Percentiles rank a stretch among this genome's conserved stretches.
Conservation (phyloP, 345 rosid genomes). For the Angophora floribunda region DNA sequence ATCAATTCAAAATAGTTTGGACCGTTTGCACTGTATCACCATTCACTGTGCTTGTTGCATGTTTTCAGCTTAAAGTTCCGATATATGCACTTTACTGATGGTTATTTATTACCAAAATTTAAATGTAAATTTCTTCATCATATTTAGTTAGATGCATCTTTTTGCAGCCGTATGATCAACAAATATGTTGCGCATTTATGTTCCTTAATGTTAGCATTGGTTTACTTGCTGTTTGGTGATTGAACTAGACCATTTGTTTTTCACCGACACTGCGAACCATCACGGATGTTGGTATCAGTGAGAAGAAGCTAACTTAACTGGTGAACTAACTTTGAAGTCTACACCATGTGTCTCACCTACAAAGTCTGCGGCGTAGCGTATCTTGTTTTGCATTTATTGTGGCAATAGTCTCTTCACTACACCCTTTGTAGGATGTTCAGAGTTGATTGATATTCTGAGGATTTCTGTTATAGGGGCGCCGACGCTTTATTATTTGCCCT, state of each 20-base stretch:
- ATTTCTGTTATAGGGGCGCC: background rate
- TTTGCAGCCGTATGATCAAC: background rate
- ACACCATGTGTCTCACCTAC: background rate
- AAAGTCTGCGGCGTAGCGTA: background rate
- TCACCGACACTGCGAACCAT: background rate
- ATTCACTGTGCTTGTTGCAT: background rate
- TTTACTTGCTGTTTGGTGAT: background rate
- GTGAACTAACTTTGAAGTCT: background rate
- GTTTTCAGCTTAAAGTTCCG: background rate
- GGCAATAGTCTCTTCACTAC: background rate
- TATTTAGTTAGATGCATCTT: background rate
- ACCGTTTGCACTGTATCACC: background rate
- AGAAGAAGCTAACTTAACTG: background rate
- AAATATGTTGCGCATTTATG: background rate
- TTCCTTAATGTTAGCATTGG: background rate
- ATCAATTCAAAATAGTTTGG: background rate
- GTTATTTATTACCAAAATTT: background rate
- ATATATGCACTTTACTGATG: background rate
- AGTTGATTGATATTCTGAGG: background rate
- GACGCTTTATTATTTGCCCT: background rate
- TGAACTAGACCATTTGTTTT: background rate
- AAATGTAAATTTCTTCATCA: background rate
- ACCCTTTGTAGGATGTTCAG: background rate
- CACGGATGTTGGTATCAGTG: background rate
- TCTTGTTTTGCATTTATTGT: background rate